Base-by-base conservation (phyloP, 1,284 basidiomycete genomes). In the Uromyces viciae-fabae region DNA sequence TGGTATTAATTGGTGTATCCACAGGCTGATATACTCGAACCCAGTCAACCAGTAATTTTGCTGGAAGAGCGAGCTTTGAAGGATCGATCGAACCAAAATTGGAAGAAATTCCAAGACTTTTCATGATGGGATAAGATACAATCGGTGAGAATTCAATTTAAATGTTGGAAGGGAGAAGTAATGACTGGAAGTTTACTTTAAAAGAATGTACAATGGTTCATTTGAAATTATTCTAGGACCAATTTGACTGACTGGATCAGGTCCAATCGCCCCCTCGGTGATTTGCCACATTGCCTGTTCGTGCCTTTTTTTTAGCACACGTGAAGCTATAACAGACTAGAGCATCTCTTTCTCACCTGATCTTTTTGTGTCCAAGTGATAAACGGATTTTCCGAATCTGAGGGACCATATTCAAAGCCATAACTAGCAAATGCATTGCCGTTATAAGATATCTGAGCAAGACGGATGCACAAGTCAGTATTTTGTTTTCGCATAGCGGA, bases 271-370 rank as follows among this genome's bases (percentile, higher is more conserved):
- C 52, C 87, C 86, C n/a, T 89, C 89, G 52, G 90, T 89, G 75
- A 98, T 83, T 2, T 91, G 92, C 94, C 93, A 98, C 42, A 90
- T 90, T 89, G 87, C 83, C 90, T 86, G 82, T 87, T 89, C 82
- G 91, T 88, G 19, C 3, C 14, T 2, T 42, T 42, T 54, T 89
- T 94, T 94, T 95, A 36, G 90, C 89, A 83, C 95, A 92, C 85
- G 94, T 94, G 88, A 93, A 86, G 81, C 86, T 77, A 33, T 33
- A 73, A 42, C 36, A 60, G 7, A 28, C 22, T 82, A 78, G 84
- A 83, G 60, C 83, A 85, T n/a, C 82, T 83, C 69, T 84, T 83
- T 19, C 83, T 82, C 22, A 81, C 74, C 25, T 56, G 49, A 38
- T 69, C 74, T 60, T 76, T 28, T 60, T 74, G 69, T 1, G 83